Base-by-base conservation (phyloP, 2,329 filamentous ascomycete genomes). In the Talaromyces rugulosus region DNA sequence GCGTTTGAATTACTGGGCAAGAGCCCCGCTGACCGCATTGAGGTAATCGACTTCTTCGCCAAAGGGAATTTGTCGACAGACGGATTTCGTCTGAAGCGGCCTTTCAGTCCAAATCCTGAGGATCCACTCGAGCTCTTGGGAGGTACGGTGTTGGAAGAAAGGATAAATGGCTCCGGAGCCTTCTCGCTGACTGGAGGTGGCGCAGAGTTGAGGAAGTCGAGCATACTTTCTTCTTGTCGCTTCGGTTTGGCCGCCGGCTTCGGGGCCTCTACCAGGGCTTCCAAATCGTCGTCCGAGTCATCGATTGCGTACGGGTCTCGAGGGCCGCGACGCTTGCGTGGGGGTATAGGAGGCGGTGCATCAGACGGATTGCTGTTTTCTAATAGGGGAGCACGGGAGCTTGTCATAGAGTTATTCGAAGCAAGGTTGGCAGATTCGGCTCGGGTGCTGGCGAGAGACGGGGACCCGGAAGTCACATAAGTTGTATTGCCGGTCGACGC, bases 291-390 rank as follows among this genome's bases (percentile, higher is more conserved):
- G 61, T 88, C 90, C 59, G 80, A 79, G 33, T 87, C 81, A 70
- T 97, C 93, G 65, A 98, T 91, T n/a, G 92, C 91, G 67, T 98
- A 98, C 0, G 94, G 95, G 70, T 99, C 95, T 61, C 86, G 90
- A 58, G 92, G 86, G 31, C 91, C 87, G 53, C 89, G 85, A 52
- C 89, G 90, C 23, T 64, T 64, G 42, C 63, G 59, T 8, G 23
- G n/a, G 16, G 58, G 60, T 18, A 57, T 58, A 16, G 58, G 56
- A 44, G 54, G 34, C 5, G 66, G 54, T 18, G 64, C 63, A 59
- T 69, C 72, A 6, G 70, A 64, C 27, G 70, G 71, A 54, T 72
- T 74, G 42, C 71, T 63, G 30, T 76, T 77, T 33, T 80, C 79
- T 12, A 88, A 73, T 1, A 96, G 83, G 0, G 86, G 90, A 8